A percentile compares a stretch with the other conserved stretches of the same genome.
Evolutionary conservation across 148 eudicot genomes (phyloP).

Genomic region (Suaeda aralocaspica): DNA sequence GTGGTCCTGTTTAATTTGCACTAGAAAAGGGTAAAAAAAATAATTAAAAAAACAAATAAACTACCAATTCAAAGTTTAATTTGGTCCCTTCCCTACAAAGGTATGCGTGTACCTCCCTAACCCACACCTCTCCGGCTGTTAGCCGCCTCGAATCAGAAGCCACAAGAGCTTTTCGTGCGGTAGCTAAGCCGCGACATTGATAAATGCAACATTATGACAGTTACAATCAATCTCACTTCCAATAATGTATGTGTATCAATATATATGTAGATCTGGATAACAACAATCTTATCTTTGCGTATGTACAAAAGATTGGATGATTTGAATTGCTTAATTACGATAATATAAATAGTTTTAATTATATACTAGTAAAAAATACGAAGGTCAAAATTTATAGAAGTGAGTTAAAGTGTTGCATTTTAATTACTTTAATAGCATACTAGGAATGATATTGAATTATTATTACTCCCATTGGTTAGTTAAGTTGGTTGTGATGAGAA

Average conservation of each 20-base stretch:
- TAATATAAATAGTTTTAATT: too few species aligned
- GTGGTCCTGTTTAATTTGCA: slow-evolving; percentile 26
- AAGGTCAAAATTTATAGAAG: too few species aligned
- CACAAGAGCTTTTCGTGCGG: not conserved
- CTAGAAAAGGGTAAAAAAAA: slow-evolving; percentile 18
- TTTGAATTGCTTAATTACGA: too few species aligned
- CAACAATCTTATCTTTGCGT: too few species aligned
- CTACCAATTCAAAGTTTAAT: too few species aligned
- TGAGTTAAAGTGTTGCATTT: not conserved
- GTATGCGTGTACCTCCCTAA: slow-evolving; percentile 14
- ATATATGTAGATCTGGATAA: too few species aligned
- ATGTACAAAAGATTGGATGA: too few species aligned
- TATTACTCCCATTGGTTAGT: too few species aligned
- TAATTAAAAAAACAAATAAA: slow-evolving; percentile 11
- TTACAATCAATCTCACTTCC: not conserved
- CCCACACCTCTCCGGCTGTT: slow-evolving; percentile 9
- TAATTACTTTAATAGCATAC: too few species aligned
- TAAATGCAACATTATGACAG: not conserved
- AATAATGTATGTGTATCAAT: too few species aligned
- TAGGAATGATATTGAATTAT: too few species aligned
- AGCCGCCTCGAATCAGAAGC: slow-evolving; percentile 26
- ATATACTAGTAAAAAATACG: too few species aligned
- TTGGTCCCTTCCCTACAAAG: slow-evolving; percentile 29
- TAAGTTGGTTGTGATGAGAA: not conserved
- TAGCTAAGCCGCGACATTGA: not conserved